These are phyloP conservation scores for Teratosphaeria epicoccoides DNA, from an alignment of 2,329 filamentous ascomycete genomes.

Conservation along the genomic window DNA sequence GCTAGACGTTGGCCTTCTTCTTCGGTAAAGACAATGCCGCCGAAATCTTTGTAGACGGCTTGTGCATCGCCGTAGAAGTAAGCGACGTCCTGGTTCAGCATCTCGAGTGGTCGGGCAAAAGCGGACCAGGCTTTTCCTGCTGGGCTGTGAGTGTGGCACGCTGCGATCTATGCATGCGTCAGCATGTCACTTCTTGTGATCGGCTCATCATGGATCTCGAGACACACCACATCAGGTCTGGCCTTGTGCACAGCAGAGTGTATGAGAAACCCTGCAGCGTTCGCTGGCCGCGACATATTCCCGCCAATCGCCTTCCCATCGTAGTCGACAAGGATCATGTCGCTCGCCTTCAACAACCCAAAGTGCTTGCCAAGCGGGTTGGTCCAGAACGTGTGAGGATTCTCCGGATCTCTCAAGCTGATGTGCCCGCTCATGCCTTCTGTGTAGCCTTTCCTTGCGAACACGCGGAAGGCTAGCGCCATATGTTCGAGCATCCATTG, in stretches of 20 bases:
- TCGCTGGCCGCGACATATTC: constrained; percentile 49
- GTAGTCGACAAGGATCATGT: constrained; percentile 57
- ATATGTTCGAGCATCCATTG: constrained; percentile 54
- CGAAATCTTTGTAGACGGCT: constrained; percentile 53
- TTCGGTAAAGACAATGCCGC: constrained; percentile 51
- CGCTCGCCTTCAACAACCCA: constrained; percentile 51
- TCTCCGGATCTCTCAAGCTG: constrained; percentile 54
- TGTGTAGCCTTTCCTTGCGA: constrained; percentile 53
- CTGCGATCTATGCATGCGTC: constrained; percentile 41
- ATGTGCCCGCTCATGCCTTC: constrained; percentile 64
- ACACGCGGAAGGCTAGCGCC: constrained; percentile 58
- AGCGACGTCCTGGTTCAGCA: constrained; percentile 59
- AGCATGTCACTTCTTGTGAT: background rate
- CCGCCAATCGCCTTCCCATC: constrained; percentile 54
- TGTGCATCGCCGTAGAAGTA: constrained; percentile 54
- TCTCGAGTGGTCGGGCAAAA: constrained; percentile 55
- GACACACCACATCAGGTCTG: constrained; percentile 49
- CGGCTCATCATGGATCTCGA: constrained; percentile 26
- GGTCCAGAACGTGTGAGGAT: constrained; percentile 56
- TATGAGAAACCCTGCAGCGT: constrained; percentile 60
- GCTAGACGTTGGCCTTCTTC: constrained; percentile 57
- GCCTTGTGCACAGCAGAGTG: constrained; percentile 60
- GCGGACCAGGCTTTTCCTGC: constrained; percentile 57
- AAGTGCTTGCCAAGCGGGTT: constrained; percentile 57
- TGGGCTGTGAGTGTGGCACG: constrained; percentile 58